Percentiles rank a stretch among this genome's conserved stretches.
phyloP scores from a whole-genome alignment of 1,284 basidiomycete species.

The Ustilago loliicola region DNA sequence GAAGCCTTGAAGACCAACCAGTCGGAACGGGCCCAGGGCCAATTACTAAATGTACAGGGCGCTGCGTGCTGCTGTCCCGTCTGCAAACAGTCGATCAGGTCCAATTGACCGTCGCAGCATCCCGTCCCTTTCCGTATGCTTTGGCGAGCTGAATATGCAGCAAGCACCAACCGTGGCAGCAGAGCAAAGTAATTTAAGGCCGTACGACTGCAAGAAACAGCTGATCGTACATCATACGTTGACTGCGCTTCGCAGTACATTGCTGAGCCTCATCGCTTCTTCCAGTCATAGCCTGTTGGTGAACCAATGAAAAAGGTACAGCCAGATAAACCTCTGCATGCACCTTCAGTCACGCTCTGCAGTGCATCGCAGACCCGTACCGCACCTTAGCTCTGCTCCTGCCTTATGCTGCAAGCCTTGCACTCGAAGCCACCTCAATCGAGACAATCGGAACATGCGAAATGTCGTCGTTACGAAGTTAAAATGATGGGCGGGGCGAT shows the following conservation, averaged over 20 bases:
- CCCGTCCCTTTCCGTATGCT: neutral
- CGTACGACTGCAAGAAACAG: neutral
- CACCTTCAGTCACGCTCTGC: neutral
- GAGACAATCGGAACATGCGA: neutral
- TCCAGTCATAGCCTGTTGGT: neutral
- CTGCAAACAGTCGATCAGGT: constrained; percentile 8
- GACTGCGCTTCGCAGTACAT: neutral
- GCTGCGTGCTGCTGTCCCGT: neutral
- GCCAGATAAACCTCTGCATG: constrained; percentile 1
- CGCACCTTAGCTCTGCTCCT: neutral
- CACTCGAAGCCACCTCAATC: neutral
- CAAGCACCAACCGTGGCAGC: neutral
- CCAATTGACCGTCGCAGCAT: neutral
- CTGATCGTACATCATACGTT: neutral
- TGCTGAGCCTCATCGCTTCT: neutral
- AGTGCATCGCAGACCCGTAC: constrained; percentile 1
- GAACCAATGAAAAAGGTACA: neutral
- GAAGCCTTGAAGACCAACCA: constrained; percentile 1
- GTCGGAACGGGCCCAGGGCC: constrained; percentile 1
- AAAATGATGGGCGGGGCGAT: constrained; percentile 16
- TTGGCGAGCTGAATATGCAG: constrained; percentile 8
- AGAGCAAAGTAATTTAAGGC: neutral
- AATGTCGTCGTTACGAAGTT: neutral
- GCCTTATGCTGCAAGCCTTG: constrained; percentile 4
- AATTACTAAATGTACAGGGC: neutral